These are phyloP conservation scores for Aspergillus glaucus DNA, from an alignment of 2,329 filamentous ascomycete species.

Conservation along the genomic window DNA sequence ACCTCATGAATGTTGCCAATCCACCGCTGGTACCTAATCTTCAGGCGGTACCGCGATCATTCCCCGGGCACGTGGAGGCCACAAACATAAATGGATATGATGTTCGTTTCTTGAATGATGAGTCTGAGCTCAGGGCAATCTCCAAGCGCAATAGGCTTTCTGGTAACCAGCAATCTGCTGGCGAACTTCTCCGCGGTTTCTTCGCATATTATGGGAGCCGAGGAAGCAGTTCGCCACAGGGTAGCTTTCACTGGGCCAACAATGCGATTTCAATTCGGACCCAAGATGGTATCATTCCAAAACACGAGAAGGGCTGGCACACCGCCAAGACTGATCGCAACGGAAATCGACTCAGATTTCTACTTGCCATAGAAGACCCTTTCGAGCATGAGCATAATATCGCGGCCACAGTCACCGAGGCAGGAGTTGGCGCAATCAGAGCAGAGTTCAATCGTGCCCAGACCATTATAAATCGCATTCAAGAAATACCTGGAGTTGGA, in stretches of 20 bases:
- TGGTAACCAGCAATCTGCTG: slow-evolving; percentile 63
- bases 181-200: slow-evolving; percentile 70
- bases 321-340: slow-evolving; percentile 65
- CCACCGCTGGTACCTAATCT: slow-evolving; percentile 83
- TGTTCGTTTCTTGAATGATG: slow-evolving; percentile 72
- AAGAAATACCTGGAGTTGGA: slow-evolving; percentile 23
- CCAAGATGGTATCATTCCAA: slow-evolving; percentile 62
- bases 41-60: slow-evolving; percentile 27
- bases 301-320: slow-evolving; percentile 78
- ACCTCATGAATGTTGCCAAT: slow-evolving; percentile 71
- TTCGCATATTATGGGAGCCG: slow-evolving; percentile 49
- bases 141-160: slow-evolving; percentile 56
- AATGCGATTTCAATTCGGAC: slow-evolving; percentile 75
- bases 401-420: slow-evolving; percentile 75
- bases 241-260: slow-evolving; percentile 70
- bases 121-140: slow-evolving; percentile 59
- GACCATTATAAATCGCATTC: slow-evolving; percentile 57
- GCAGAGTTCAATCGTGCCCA: slow-evolving; percentile 80
- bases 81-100: slow-evolving; percentile 56
- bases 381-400: slow-evolving; percentile 87
- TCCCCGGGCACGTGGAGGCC: slow-evolving; percentile 27
- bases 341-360: slow-evolving; percentile 70
- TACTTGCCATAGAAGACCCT: slow-evolving; percentile 87
- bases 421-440: slow-evolving; percentile 72
- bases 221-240: background rate